Conservation (phyloP, 495 filamentous ascomycete species). For the Hyaloscypha hepaticicola region DNA sequence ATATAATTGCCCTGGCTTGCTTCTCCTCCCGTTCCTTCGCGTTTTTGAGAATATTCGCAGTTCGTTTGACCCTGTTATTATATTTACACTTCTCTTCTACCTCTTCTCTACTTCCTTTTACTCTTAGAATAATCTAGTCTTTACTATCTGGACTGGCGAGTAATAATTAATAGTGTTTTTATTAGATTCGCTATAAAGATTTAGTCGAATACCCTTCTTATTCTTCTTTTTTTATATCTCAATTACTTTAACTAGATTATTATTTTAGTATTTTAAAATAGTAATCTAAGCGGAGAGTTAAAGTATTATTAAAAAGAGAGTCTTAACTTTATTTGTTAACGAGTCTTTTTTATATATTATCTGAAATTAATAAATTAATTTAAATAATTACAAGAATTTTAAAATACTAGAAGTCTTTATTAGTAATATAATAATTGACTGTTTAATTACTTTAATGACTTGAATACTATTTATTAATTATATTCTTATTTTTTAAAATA, state of each 20-base stretch:
- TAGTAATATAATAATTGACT: background rate
- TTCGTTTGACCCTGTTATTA: background rate
- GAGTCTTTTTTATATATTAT: background rate
- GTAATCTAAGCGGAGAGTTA: background rate
- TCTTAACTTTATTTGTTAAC: background rate
- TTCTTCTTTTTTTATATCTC: background rate
- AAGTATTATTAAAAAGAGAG: background rate
- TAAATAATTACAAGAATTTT: too few species aligned
- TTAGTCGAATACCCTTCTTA: background rate
- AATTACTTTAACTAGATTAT: background rate
- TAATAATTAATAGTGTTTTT: background rate
- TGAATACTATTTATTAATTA: background rate
- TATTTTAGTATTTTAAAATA: background rate
- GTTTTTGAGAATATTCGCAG: too few species aligned
- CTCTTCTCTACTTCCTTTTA: background rate
- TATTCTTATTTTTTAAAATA: background rate
- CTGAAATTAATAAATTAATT: background rate
- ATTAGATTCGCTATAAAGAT: background rate
- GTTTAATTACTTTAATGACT: background rate
- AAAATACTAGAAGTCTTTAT: background rate
- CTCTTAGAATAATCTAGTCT: background rate
- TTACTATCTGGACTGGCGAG: background rate
- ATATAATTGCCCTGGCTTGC: background rate
- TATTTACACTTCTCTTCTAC: background rate
- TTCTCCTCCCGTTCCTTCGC: background rate